Conservation (phyloP, 2,329 filamentous ascomycete genomes). For the Xylariaceae sp. region DNA sequence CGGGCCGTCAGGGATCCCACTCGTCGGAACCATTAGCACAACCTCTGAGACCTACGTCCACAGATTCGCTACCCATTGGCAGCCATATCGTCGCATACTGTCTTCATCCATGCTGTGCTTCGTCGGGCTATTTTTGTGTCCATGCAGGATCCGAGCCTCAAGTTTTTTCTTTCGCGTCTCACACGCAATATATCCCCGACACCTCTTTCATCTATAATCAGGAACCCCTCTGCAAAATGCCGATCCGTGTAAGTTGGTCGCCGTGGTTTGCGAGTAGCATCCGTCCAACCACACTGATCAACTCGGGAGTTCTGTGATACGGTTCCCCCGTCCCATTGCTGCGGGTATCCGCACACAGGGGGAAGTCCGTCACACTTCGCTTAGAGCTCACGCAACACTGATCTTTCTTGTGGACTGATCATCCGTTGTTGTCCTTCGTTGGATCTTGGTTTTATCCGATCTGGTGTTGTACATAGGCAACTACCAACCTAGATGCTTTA, state of each 20-base stretch:
- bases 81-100: background rate
- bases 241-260: slow-evolving; percentile 6
- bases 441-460: no score
- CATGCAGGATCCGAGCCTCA: background rate
- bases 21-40: background rate
- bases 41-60: slow-evolving; percentile 9
- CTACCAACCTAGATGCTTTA: no score
- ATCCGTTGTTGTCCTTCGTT: no score
- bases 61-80: background rate
- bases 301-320: no score
- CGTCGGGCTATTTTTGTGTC: background rate
- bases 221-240: slow-evolving; percentile 8
- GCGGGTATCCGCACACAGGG: no score
- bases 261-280: background rate
- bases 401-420: no score
- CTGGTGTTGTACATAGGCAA: no score
- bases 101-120: background rate
- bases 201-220: background rate
- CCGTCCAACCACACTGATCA: slow-evolving; percentile 4
- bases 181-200: slow-evolving; percentile 1
- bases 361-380: no score
- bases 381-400: no score
- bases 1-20: background rate
- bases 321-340: no score
- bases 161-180: background rate